Evolutionary conservation across 331 rosid species (phyloP).

Genomic region (Saraca asoca): DNA sequence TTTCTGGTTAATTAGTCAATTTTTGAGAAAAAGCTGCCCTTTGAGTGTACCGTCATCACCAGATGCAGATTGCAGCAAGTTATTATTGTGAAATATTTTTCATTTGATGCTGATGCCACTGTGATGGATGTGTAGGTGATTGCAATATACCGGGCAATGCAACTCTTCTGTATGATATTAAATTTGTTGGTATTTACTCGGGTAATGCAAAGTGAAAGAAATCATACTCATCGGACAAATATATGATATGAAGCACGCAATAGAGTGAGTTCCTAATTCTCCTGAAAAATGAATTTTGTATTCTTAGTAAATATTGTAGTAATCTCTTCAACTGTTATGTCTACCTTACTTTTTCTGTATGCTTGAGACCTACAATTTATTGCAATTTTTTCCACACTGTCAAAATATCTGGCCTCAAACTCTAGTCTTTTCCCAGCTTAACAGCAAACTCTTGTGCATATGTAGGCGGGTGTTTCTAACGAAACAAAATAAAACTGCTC

Average conservation of each 20-base stretch:
- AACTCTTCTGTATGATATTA: conserved; percentile 82
- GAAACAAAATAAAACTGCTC: conserved; percentile 29
- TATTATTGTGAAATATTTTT: conserved; percentile 7
- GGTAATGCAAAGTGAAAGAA: conserved; percentile 69
- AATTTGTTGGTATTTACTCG: conserved; percentile 69
- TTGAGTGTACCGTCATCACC: conserved; percentile 11
- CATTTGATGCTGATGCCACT: conserved; percentile 33
- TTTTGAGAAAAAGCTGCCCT: conserved; percentile 5
- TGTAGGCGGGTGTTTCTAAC: conserved; percentile 12
- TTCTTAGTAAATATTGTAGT: conserved; percentile 38
- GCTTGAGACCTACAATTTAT: conserved; percentile 10
- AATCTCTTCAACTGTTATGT: conserved; percentile 7
- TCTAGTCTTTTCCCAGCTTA: conserved; percentile 8
- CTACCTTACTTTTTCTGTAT: conserved; percentile 25
- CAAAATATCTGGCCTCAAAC: conserved; percentile 13
- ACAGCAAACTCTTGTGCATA: conserved; percentile 24
- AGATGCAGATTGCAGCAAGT: neutral
- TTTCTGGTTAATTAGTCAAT: conserved; percentile 14
- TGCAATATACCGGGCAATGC: conserved; percentile 94
- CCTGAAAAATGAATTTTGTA: too few species aligned
- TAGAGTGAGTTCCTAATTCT: conserved; percentile 44
- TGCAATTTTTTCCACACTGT: conserved; percentile 17
- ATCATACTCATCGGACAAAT: conserved; percentile 29
- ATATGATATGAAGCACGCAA: conserved; percentile 33
- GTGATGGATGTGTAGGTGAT: conserved; percentile 68